A percentile compares a stretch with the other conserved stretches of the same genome.
Conservation (phyloP, 805 yeast genomes). For the Candida khao-thaluensis region DNA sequence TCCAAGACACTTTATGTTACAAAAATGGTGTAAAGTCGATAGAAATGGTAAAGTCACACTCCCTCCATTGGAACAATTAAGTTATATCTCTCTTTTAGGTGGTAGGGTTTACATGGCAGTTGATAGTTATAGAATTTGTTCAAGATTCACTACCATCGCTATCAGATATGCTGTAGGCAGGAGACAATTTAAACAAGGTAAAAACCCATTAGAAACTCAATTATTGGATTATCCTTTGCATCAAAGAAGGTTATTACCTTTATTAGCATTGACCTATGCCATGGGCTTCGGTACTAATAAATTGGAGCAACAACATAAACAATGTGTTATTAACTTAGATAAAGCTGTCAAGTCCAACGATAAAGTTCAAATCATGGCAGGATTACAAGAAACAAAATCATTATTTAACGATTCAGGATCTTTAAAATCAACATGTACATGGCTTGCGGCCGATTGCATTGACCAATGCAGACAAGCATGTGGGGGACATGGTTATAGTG, state of each 20-base stretch:
- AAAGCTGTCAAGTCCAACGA: constrained; percentile 49
- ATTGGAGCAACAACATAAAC: constrained; percentile 51
- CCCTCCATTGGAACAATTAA: constrained; percentile 85
- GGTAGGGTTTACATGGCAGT: constrained; percentile 90
- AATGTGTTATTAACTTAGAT: constrained; percentile 54
- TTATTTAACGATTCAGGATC: constrained; percentile 85
- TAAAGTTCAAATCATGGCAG: constrained; percentile 41
- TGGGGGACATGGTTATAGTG: constrained; percentile 95
- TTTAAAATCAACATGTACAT: constrained; percentile 83
- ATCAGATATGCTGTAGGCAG: constrained; percentile 86
- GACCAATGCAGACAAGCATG: constrained; percentile 91
- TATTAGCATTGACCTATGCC: constrained; percentile 74
- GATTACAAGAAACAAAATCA: constrained; percentile 67
- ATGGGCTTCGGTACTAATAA: constrained; percentile 69
- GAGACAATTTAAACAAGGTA: constrained; percentile 67
- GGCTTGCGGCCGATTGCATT: constrained; percentile 77
- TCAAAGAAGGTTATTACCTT: constrained; percentile 85
- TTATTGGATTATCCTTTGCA: constrained; percentile 85
- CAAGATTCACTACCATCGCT: constrained; percentile 80
- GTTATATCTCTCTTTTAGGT: constrained; percentile 81
- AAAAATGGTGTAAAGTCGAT: constrained; percentile 70
- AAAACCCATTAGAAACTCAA: constrained; percentile 56
- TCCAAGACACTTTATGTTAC: constrained; percentile 81
- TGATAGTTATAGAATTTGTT: constrained; percentile 79
- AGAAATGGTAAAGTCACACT: constrained; percentile 67